Evolutionary conservation across 139 green algal genomes (phyloP).

Genomic region (Micractinium sp.): DNA sequence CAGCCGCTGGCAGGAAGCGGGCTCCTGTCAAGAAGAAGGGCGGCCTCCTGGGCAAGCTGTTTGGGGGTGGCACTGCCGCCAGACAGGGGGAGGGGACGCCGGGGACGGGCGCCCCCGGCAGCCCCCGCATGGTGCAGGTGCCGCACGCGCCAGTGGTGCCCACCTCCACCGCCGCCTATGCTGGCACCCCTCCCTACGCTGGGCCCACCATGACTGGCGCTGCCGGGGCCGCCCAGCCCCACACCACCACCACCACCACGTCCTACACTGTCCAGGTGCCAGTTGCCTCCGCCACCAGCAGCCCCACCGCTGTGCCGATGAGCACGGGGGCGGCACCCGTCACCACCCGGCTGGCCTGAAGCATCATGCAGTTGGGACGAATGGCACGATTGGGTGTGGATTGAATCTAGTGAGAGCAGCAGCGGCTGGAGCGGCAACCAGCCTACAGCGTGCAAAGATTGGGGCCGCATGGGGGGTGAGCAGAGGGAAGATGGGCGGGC

Average conservation of each 20-base stretch:
- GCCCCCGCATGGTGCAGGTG: neutral
- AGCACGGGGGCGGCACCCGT: neutral
- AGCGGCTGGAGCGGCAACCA: neutral
- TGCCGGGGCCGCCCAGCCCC: neutral
- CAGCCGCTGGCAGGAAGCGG: constrained; percentile 10
- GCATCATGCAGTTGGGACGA: too few relatives aligned
- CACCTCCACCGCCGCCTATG: neutral
- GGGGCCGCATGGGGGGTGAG: too few relatives aligned
- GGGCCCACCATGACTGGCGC: neutral
- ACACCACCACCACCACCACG: neutral
- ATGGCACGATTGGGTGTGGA: too few relatives aligned
- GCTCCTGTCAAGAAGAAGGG: neutral
- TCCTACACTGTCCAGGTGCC: neutral
- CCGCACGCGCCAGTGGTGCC: neutral
- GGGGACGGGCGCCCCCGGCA: neutral
- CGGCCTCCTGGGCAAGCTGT: constrained; percentile 3
- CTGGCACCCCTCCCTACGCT: neutral
- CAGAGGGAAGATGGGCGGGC: too few relatives aligned
- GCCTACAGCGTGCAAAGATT: too few relatives aligned
- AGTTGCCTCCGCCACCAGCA: neutral
- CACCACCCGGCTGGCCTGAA: too few relatives aligned
- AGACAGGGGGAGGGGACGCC: neutral
- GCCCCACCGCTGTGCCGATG: neutral
- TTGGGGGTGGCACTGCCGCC: neutral
- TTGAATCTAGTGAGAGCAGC: neutral